These are phyloP conservation scores for Populus trichocarpa DNA, from an alignment of 441 rosid genomes.

Conservation along the genomic window DNA sequence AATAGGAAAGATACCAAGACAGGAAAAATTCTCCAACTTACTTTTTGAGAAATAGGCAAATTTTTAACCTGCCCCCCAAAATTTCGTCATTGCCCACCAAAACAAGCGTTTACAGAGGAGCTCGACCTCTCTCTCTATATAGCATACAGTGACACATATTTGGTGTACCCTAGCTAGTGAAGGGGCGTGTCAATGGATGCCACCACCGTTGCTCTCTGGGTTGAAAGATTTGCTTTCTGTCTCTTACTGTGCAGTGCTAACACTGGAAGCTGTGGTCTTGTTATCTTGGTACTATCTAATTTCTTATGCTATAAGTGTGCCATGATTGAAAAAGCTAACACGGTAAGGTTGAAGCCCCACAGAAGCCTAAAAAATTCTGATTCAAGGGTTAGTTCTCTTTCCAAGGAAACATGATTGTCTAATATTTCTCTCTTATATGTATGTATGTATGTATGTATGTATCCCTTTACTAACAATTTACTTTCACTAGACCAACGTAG, in stretches of 20 bases:
- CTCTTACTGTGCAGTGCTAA: neutral
- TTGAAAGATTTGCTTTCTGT: neutral
- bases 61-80: too few species aligned
- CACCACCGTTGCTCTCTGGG: neutral
- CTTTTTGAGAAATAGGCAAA: too few species aligned
- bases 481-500: neutral
- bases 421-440: too few species aligned
- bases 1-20: too few species aligned
- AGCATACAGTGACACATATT: neutral
- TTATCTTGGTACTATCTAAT: neutral
- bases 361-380: neutral
- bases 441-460: too few species aligned
- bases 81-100: too few species aligned
- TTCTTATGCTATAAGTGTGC: neutral
- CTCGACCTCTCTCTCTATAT: too few species aligned
- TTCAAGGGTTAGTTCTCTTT: neutral
- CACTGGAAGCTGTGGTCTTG: neutral
- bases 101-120: too few species aligned
- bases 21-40: too few species aligned
- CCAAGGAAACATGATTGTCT: too few species aligned
- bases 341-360: neutral
- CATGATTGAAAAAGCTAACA: neutral
- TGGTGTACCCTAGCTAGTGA: neutral
- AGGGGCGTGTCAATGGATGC: neutral
- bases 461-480: neutral